A percentile compares a stretch with the other conserved stretches of the same genome.
Evolutionary conservation across 306 rosid genomes (phyloP).

Genomic region (Trichosanthes truncata): DNA sequence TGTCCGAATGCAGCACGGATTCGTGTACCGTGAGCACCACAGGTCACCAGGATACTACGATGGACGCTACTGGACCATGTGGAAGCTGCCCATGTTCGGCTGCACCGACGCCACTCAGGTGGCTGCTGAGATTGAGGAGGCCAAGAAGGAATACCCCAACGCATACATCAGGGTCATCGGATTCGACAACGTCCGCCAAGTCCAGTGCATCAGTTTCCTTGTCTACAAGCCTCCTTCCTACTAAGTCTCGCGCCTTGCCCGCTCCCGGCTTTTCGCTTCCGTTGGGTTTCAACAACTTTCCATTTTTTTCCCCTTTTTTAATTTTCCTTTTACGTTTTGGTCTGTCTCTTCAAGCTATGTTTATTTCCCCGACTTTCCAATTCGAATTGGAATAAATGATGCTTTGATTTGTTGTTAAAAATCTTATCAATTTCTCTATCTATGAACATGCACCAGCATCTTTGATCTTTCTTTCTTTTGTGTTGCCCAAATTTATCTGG

Average conservation of each 20-base stretch:
- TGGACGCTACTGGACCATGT: slow-evolving; percentile 87
- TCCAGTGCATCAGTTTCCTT: slow-evolving; percentile 81
- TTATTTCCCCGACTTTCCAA: slow-evolving; percentile 5
- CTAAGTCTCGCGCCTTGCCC: too few species aligned
- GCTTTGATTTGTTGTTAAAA: neutral
- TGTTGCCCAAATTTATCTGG: too few species aligned
- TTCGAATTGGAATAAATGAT: slow-evolving; percentile 7
- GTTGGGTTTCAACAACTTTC: neutral
- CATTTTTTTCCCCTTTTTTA: neutral
- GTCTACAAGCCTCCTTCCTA: slow-evolving; percentile 41
- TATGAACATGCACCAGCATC: neutral
- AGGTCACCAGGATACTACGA: slow-evolving; percentile 77
- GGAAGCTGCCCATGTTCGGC: slow-evolving; percentile 90
- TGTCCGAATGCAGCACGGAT: slow-evolving; percentile 8
- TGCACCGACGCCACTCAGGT: slow-evolving; percentile 57
- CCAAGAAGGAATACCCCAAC: slow-evolving; percentile 28
- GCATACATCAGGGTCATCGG: slow-evolving; percentile 59
- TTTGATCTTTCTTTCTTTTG: neutral
- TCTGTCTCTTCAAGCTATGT: neutral
- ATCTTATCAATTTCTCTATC: neutral
- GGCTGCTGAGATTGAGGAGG: slow-evolving; percentile 33
- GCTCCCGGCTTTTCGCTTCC: neutral
- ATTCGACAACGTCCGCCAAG: slow-evolving; percentile 76
- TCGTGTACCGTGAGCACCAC: slow-evolving; percentile 48
- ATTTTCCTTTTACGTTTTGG: neutral